A percentile compares a stretch with the other conserved stretches of the same genome.
These are phyloP conservation scores for Eimeria maxima DNA, from an alignment of 169 alveolate species.

Conservation along the genomic window DNA sequence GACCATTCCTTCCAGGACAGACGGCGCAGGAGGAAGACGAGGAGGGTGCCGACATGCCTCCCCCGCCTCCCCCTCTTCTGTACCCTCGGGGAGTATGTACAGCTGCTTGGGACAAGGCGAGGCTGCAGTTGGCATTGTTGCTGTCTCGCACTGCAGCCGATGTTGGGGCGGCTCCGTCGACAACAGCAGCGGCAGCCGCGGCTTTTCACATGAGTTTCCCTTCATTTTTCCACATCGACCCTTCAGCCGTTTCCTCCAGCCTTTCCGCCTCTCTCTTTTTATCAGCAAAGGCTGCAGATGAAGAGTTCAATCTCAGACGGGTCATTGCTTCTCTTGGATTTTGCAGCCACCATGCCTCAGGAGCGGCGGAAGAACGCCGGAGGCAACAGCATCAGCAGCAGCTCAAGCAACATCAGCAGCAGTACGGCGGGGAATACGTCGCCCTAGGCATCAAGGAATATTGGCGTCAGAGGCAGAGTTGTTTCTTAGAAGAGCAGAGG, in stretches of 20 bases:
- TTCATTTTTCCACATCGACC: constrained; percentile 55
- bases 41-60: neutral
- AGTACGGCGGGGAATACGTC: constrained; percentile 18
- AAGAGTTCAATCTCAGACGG: constrained; percentile 67
- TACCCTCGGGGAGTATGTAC: constrained; percentile 70
- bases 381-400: constrained; percentile 46
- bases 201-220: constrained; percentile 61
- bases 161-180: constrained; percentile 47
- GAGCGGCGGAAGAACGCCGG: constrained; percentile 52
- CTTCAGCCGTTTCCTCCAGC: constrained; percentile 60
- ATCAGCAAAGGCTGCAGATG: constrained; percentile 66
- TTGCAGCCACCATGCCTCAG: constrained; percentile 66
- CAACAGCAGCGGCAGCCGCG: constrained; percentile 72
- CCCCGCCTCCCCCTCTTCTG: constrained; percentile 53
- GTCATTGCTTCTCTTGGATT: constrained; percentile 63
- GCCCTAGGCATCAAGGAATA: constrained; percentile 77
- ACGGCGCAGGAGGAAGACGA: neutral
- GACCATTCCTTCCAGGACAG: constrained; percentile 42
- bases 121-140: constrained; percentile 75
- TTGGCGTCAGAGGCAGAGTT: constrained; percentile 73
- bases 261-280: constrained; percentile 76
- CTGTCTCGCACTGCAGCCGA: constrained; percentile 77
- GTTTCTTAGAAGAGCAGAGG: constrained; percentile 77
- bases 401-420: constrained; percentile 40
- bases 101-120: constrained; percentile 80